Percentiles rank a stretch among this genome's conserved stretches.
These are phyloP conservation scores for Ceriops tagal DNA, from an alignment of 345 rosid species.

Conservation along the genomic window DNA sequence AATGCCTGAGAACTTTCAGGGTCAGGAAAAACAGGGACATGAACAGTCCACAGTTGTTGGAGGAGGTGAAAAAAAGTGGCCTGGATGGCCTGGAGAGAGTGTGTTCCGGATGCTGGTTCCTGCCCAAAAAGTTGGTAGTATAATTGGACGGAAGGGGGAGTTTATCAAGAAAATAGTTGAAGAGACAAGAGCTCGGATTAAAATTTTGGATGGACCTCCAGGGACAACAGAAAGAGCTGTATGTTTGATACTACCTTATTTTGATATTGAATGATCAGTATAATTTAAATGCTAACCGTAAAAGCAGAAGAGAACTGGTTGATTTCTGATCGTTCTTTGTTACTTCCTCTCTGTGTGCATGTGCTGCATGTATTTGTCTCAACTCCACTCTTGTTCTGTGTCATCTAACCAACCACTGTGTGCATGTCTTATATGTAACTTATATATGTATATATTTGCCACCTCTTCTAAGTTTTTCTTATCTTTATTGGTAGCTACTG, in stretches of 20 bases:
- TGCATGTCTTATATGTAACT: too few relatives aligned
- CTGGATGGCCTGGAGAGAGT: slow-evolving; percentile 99
- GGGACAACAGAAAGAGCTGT: slow-evolving; percentile 99
- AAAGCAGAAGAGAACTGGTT: too few relatives aligned
- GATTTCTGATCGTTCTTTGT: too few relatives aligned
- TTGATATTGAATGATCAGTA: background rate
- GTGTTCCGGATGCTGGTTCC: slow-evolving; percentile 98
- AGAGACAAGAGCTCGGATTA: slow-evolving; percentile 96
- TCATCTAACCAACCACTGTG: too few relatives aligned
- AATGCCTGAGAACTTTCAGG: slow-evolving; percentile 16
- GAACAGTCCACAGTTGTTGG: slow-evolving; percentile 22
- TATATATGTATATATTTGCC: too few relatives aligned
- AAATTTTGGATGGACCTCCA: slow-evolving; percentile 99
- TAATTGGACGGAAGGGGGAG: slow-evolving; percentile 97
- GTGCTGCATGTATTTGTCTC: too few relatives aligned
- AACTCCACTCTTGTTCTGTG: too few relatives aligned
- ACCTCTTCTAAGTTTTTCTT: too few relatives aligned
- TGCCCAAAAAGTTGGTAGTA: slow-evolving; percentile 96
- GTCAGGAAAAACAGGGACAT: slow-evolving; percentile 18
- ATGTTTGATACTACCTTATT: slow-evolving; percentile 36
- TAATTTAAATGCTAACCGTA: too few relatives aligned
- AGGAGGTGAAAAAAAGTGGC: slow-evolving; percentile 86
- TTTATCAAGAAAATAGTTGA: slow-evolving; percentile 95
- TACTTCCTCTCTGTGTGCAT: too few relatives aligned
- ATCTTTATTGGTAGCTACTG: too few relatives aligned